These are phyloP conservation scores for Dictyostelium intermedium DNA, from an alignment of 78 protist genomes.

Conservation along the genomic window DNA sequence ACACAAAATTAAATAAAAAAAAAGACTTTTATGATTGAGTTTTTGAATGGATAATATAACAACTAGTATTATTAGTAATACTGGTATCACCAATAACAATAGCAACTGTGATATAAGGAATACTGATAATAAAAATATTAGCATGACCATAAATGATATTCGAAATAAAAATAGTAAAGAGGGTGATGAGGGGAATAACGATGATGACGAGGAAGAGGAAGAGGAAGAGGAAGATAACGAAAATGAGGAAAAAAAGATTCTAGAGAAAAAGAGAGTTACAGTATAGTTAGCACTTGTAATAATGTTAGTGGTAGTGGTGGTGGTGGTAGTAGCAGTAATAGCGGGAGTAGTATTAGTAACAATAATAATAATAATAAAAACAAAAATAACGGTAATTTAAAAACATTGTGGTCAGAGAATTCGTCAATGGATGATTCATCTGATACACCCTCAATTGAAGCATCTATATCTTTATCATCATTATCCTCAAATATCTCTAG, in stretches of 20 bases:
- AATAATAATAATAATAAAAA: not conserved
- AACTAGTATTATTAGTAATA: not conserved
- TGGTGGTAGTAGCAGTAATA: no score
- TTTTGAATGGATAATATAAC: not conserved
- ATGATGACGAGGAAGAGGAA: not conserved
- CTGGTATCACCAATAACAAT: not conserved
- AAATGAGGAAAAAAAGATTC: no score
- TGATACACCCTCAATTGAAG: not conserved
- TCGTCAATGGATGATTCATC: slow-evolving; percentile 10
- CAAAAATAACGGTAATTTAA: not conserved
- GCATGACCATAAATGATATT: not conserved
- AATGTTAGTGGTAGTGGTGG: not conserved
- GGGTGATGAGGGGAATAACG: no score
- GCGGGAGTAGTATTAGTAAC: no score
- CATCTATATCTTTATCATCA: not conserved
- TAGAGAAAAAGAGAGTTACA: no score
- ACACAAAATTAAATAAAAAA: no score
- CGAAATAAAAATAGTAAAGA: no score
- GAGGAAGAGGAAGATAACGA: not conserved
- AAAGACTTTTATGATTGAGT: not conserved
- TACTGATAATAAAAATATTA: not conserved
- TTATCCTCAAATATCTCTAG: not conserved
- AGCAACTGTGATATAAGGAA: not conserved
- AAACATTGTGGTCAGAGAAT: not conserved
- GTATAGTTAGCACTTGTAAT: not conserved